Evolutionary conservation across 306 rosid genomes (phyloP).

Genomic region (Prosopis cineraria): DNA sequence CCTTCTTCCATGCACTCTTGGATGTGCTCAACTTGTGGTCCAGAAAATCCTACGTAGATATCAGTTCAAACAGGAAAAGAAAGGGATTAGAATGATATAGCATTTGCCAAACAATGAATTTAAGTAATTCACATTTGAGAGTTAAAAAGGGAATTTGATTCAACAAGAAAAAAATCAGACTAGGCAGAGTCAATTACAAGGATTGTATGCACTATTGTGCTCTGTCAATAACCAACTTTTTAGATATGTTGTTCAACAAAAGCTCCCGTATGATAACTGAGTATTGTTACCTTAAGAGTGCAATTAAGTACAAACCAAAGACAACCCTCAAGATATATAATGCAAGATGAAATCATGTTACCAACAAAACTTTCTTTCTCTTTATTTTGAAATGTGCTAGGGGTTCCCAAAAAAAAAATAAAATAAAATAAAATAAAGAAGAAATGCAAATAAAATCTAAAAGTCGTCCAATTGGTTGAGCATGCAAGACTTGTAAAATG

Average conservation of each 20-base stretch:
- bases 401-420: neutral
- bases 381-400: neutral
- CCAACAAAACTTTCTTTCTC: neutral
- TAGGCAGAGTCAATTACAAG: neutral
- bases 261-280: neutral
- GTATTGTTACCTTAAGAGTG: no score
- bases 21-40: constrained; percentile 25
- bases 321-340: neutral
- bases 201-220: no score
- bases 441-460: constrained; percentile 10
- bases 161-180: neutral
- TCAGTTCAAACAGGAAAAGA: neutral
- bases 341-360: constrained; percentile 25
- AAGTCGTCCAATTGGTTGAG: neutral
- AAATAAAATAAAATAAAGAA: no score
- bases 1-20: constrained; percentile 26
- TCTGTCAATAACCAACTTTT: neutral
- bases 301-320: neutral
- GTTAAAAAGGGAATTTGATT: neutral
- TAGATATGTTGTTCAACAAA: neutral
- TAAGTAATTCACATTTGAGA: neutral
- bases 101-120: neutral
- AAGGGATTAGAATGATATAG: neutral
- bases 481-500: neutral
- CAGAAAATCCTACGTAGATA: constrained; percentile 24